Evolutionary conservation across 78 protist genomes (phyloP).

Genomic region (Tieghemostelium lacteum): DNA sequence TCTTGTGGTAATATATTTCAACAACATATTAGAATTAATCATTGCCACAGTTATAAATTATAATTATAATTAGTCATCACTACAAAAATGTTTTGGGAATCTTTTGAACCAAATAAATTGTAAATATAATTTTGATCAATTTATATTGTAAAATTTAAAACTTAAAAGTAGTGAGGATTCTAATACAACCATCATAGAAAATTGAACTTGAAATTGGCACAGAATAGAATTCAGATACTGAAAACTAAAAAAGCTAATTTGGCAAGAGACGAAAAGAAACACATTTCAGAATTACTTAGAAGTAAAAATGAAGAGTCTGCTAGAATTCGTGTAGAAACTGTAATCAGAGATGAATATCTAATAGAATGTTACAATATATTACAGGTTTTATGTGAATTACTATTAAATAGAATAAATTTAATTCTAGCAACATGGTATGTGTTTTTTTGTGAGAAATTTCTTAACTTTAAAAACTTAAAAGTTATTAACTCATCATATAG

Average conservation of each 20-base stretch:
- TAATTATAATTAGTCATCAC: too few relatives aligned
- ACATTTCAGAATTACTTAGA: slow-evolving; percentile 67
- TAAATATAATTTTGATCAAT: too few relatives aligned
- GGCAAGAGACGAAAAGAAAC: slow-evolving; percentile 67
- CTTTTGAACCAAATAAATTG: too few relatives aligned
- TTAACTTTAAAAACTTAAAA: background rate
- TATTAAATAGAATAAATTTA: slow-evolving; percentile 43
- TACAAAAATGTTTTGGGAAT: too few relatives aligned
- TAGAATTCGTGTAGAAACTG: slow-evolving; percentile 74
- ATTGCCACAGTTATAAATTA: too few relatives aligned
- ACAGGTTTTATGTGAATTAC: slow-evolving; percentile 59
- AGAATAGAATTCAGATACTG: slow-evolving; percentile 65
- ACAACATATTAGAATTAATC: too few relatives aligned
- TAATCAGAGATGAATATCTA: slow-evolving; percentile 58
- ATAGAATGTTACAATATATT: slow-evolving; percentile 66
- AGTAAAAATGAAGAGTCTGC: slow-evolving; percentile 74
- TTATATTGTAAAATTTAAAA: too few relatives aligned
- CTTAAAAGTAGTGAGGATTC: too few relatives aligned
- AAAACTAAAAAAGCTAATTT: slow-evolving; percentile 65
- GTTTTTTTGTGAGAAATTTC: background rate
- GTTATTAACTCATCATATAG: background rate
- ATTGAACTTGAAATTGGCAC: slow-evolving; percentile 75
- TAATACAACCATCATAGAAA: too few relatives aligned
- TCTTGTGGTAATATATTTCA: too few relatives aligned
- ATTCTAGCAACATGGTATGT: slow-evolving; percentile 29